Evolutionary conservation across 371 early-diverging fungal species (phyloP), one percentile per base, ranked within the genome.

Genomic region (Basidiobolus meristosporus): DNA sequence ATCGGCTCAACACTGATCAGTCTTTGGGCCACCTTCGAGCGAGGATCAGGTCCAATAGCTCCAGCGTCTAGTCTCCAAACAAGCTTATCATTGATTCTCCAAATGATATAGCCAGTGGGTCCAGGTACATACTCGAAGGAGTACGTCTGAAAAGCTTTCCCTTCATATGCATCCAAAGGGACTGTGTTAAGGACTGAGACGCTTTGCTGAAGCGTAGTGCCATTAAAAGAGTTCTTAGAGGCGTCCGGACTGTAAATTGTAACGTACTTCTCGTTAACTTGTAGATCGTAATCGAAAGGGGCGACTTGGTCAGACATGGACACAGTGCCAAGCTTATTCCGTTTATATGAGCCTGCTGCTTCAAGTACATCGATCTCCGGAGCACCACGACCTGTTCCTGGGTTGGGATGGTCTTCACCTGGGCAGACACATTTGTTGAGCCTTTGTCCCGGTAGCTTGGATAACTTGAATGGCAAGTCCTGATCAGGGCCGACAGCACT

Each of bases 361-460:
- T 70, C 71, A 31, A 63, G 51, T 16, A 70, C 43, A 39, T 64
- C 68, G 18, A 70, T 68, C 35, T 69, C 63, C n/a, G 68, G 70
- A 6, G 65, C 68, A 7, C 72, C 65, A 15, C 70, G 59, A 9
- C 70, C 68, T 16, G 44, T 48, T n/a, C 70, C 65, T 0, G 63
- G 60, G 19, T 47, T 57, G 2, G 70, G 66, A 36, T 60, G 64
- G 44, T 63, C 65, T 58, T 36, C 29, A 29, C 38, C 42, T 18
- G 43, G 35, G 44, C 70, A 67, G 21, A 62, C 60, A 36, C 64
- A 70, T 35, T 61, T 59, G 41, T 65, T 67, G 17, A 65, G 51
- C 9, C 62, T 53, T 48, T 66, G 65, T 21, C 65, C 67, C 1
- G 48, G 43, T 10, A 48, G 9, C 7, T 37, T 14, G 6, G 49